These are phyloP conservation scores for Chamaecyparis obtusa DNA, from an alignment of 75 land plant species.

Conservation along the genomic window DNA sequence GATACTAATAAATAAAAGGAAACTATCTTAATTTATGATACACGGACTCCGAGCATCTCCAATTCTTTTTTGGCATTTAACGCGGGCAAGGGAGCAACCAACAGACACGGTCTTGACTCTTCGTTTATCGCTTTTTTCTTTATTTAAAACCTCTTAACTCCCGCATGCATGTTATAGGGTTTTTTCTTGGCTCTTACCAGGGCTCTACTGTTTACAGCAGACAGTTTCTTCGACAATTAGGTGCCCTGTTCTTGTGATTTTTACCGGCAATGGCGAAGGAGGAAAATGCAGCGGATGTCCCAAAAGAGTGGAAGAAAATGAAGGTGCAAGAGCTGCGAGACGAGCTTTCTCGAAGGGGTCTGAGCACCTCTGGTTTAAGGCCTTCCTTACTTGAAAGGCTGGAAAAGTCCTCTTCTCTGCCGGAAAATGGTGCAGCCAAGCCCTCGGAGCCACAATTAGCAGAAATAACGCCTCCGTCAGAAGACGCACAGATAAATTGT, in stretches of 20 bases:
- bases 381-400: conserved; percentile 18
- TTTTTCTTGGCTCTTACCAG: too few species aligned
- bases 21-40: too few species aligned
- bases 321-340: conserved; percentile 30
- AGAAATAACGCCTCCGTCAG: background rate
- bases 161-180: too few species aligned
- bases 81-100: too few species aligned
- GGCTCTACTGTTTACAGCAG: too few species aligned
- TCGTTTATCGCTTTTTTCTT: too few species aligned
- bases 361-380: conserved; percentile 18
- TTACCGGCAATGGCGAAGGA: background rate
- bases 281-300: background rate
- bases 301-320: conserved; percentile 33
- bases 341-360: conserved; percentile 18
- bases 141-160: too few species aligned
- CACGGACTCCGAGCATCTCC: too few species aligned
- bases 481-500: background rate
- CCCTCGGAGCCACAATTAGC: background rate
- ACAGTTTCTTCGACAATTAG: background rate
- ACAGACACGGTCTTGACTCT: too few species aligned
- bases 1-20: too few species aligned
- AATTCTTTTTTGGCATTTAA: too few species aligned
- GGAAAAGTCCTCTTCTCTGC: conserved; percentile 1
- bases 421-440: background rate
- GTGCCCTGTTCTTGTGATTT: background rate